Conservation (phyloP, 768 basidiomycete genomes). For the Lentinus tigrinus region DNA sequence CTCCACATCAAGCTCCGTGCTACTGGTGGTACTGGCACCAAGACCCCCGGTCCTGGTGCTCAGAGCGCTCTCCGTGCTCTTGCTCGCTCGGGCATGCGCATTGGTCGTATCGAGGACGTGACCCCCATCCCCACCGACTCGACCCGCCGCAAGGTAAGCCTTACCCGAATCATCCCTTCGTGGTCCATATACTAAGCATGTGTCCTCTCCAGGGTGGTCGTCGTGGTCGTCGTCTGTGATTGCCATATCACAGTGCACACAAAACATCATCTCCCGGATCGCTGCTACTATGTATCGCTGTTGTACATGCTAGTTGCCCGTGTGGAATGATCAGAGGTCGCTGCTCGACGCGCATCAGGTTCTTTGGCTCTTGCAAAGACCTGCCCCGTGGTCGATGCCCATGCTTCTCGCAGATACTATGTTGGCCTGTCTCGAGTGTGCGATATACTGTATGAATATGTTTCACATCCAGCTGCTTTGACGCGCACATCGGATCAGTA, state of each 20-base stretch:
- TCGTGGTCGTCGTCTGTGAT: slow-evolving; percentile 92
- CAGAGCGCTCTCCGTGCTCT: slow-evolving; percentile 98
- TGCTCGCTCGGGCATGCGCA: slow-evolving; percentile 96
- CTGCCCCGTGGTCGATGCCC: slow-evolving; percentile 75
- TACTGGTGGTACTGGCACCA: slow-evolving; percentile 97
- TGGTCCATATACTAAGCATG: not conserved
- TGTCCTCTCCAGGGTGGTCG: slow-evolving; percentile 79
- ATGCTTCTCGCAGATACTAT: slow-evolving; percentile 16
- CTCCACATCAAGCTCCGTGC: slow-evolving; percentile 99
- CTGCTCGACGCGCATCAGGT: slow-evolving; percentile 86
- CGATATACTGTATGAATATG: slow-evolving; percentile 14
- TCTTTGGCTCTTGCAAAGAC: slow-evolving; percentile 38
- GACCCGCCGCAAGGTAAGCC: slow-evolving; percentile 90
- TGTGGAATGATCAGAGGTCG: slow-evolving; percentile 59
- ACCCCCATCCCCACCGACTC: slow-evolving; percentile 97
- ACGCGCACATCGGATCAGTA: not conserved
- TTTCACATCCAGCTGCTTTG: not conserved
- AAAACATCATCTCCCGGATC: slow-evolving; percentile 25
- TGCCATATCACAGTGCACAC: slow-evolving; percentile 16
- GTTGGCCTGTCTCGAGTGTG: slow-evolving; percentile 17
- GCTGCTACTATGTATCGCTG: slow-evolving; percentile 21
- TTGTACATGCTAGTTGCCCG: slow-evolving; percentile 38
- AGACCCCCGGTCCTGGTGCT: slow-evolving; percentile 98
- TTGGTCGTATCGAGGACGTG: slow-evolving; percentile 97
- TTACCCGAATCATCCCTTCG: not conserved